Base-by-base conservation (phyloP, 768 basidiomycete species). In the Ephemerocybe angulata region DNA sequence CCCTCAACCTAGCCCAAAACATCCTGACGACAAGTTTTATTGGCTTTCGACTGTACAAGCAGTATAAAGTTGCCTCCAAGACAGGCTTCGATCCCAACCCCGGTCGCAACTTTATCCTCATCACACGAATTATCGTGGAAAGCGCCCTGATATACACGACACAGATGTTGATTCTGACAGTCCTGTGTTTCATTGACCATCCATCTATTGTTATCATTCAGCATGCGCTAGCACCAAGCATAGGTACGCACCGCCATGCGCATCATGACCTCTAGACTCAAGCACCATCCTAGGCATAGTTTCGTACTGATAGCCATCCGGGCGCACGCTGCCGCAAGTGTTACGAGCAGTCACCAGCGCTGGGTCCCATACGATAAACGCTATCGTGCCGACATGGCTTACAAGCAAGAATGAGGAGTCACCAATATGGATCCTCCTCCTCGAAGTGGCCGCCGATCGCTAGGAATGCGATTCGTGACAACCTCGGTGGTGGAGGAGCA, bases 81-180 rank as follows among this genome's bases (percentile, higher is more conserved):
- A 33, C 49, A 4, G 53, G 62, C 5, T 46, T 60, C 47, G 44
- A 17, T 31, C 51, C 24, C 13, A 27, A 21, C 41, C 38, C 3
- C 51, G 27, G 27, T 17, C 21, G 29, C 17, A 54, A 60, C 35
- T 55, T 68, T 5, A 53, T 68, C 17, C 53, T 55, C 15, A 49
- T 69, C 27, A 54, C 67, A 37, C 65, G 67, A 11, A 69, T 71
- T 30, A 54, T 71, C 8, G 58, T 71, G 41, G 69, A 71, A 46
- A 71, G 69, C 51, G 69, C 69, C 3, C 62, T 66, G 58, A 62
- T 71, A 13, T 71, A 69, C 50, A 68, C 68, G 2, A 41, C 65
- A 5, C 60, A 68, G 44, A 52, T 68, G 22, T 54, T 68, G 25
- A 49, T 68, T 24, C 58, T 69, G 17, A 66, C 69, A 30, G 61